Base-by-base conservation (phyloP, 2,329 filamentous ascomycete genomes). In the Aspergillus fumigatiaffinis region DNA sequence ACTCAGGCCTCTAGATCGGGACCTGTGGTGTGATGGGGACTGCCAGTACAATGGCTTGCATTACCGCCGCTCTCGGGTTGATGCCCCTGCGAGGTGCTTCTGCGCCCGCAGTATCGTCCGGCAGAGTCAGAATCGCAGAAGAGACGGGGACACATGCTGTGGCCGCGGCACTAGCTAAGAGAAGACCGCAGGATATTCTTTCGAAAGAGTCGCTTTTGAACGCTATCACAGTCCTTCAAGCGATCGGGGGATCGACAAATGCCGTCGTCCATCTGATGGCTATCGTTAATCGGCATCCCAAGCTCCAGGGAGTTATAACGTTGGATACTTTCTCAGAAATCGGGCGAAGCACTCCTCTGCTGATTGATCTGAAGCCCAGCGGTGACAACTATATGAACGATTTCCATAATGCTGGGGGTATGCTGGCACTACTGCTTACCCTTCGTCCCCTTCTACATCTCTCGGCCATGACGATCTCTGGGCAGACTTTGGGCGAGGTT, bases 1-100 rank as follows among this genome's bases (percentile, higher is more conserved):
- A 46, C 42, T 23, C n/a, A 10, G 42, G 21, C 42, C 4, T 23
- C 32, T 41, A 73, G 74, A 71, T 74, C 14, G 81, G 81, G 3
- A 83, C 81, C 3, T 83, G 81, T 62, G 81, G 81, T n/a, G 81
- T 83, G 5, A 83, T 83, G 81, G 81, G 81, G 10, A 84, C 82
- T 12, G 82, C 82, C 2, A 82, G 79, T 55, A 84, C 82, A 1
- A 84, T 84, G 79, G 81, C 81, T 6, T 84, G 81, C 60, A 68
- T 84, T 14, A 78, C 77, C 4, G 81, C 76, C 35, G 81, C 76
- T 0, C 69, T 84, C 3, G 82, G 82, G 3, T 68, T 84, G 67
- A 83, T 83, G 74, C 79, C 81, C 1, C 70, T 82, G 3, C 71
- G 75, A 50, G 81, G 81, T 23, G 81, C 82, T 3, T 78, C 79